Evolutionary conservation across 2,329 filamentous ascomycete genomes (phyloP), one percentile per base, ranked within the genome.

Genomic region (Trichophyton benhamiae): DNA sequence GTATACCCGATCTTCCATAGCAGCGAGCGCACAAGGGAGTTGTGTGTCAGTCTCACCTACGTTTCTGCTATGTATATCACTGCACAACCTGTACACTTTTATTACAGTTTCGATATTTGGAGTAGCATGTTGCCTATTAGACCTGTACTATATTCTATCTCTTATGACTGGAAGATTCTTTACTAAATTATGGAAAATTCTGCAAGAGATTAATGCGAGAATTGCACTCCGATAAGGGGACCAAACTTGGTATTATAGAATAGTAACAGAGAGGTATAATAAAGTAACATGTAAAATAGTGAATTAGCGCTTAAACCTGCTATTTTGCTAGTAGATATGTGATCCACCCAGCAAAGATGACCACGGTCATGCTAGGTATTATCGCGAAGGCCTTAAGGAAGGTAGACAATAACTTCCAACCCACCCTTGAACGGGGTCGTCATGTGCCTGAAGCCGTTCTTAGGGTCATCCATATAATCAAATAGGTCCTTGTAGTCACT

Each of bases 371-470:
- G 27, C 6, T 8, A 27, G 20, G 13, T 13, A 20, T n/a, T 13
- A 20, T n/a, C 22, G 15, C 9, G 7, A 3, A 3, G 25, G 33
- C 48, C 52, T 9, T 36, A 53, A 27, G 68, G 68, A 60, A 69
- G 60, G 62, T 77, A 77, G 1, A 78, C 72, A 49, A 66, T 72
- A 70, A 80, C 72, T 64, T 79, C 77, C 42, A 83, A 70, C 0
- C 80, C 80, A 33, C 76, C 76, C 0, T 68, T 71, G 64, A 76
- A 82, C 0, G 80, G 80, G 2, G 80, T 65, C 0, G 78, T 81
- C 60, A 78, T 69, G 33, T 71, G 78, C 59, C 71, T 76, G 65
- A 83, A 85, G 0, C 78, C 77, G 65, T 77, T 82, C 2, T 68
- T 67, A 0, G 78, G 72, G 7, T 75, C 71, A 6, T 75, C 63